These are phyloP conservation scores for Beauveria sp. DNA, from an alignment of 2,329 filamentous ascomycete species.

Conservation along the genomic window DNA sequence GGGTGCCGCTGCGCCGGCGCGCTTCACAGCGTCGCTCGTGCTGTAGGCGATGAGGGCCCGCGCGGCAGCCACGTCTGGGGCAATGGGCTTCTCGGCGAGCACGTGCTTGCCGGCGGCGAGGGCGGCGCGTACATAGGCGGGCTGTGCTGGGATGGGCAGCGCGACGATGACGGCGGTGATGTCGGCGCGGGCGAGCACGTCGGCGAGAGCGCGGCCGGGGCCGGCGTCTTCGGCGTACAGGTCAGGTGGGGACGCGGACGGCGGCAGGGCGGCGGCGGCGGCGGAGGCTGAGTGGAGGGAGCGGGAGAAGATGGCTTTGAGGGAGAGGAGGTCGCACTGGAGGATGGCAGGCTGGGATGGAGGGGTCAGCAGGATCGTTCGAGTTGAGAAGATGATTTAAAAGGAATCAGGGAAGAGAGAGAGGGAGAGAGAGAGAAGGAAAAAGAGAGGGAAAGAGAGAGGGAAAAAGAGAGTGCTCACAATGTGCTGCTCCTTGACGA, in stretches of 20 bases:
- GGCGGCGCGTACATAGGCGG: constrained; percentile 48
- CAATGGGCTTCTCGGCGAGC: constrained; percentile 62
- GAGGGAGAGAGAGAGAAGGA: background rate
- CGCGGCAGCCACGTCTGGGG: constrained; percentile 45
- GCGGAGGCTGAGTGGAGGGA: constrained; percentile 48
- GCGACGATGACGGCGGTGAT: constrained; percentile 48
- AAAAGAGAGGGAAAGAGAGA: background rate
- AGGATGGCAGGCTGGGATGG: constrained; percentile 47
- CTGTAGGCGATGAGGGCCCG: constrained; percentile 32
- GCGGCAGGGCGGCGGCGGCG: constrained; percentile 27
- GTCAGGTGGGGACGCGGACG: constrained; percentile 28
- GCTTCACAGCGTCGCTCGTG: constrained; percentile 12
- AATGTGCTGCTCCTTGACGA: constrained; percentile 51
- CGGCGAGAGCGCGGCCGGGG: constrained; percentile 37
- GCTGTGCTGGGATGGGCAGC: constrained; percentile 57
- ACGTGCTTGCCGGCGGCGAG: constrained; percentile 63
- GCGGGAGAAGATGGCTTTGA: constrained; percentile 62
- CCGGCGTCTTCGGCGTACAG: constrained; percentile 50
- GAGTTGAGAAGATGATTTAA: too few relatives aligned
- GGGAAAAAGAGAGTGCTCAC: constrained; percentile 24
- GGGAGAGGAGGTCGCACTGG: constrained; percentile 37
- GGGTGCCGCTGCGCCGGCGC: constrained; percentile 23
- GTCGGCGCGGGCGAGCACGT: constrained; percentile 46
- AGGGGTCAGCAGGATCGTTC: background rate
- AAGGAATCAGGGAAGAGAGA: too few relatives aligned